These are phyloP conservation scores for Rhodosporidiobolus odoratus DNA, from an alignment of 768 basidiomycete species.

Conservation along the genomic window DNA sequence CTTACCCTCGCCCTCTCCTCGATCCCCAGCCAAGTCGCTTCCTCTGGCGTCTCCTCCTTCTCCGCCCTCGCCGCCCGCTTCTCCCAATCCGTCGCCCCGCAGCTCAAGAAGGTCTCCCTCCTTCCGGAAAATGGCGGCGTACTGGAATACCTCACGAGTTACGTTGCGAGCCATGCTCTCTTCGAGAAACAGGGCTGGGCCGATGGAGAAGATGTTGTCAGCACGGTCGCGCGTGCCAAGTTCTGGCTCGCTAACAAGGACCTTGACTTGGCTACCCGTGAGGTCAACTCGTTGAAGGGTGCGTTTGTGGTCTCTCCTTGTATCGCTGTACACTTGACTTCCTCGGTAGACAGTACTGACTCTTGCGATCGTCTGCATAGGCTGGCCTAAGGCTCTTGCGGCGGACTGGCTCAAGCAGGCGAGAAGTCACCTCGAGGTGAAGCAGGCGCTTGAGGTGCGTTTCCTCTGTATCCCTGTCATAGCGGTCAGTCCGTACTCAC, in stretches of 20 bases:
- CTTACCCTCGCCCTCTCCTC: constrained; percentile 67
- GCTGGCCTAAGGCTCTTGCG: constrained; percentile 58
- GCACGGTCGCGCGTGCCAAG: constrained; percentile 81
- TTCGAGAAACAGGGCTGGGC: constrained; percentile 75
- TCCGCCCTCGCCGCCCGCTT: constrained; percentile 91
- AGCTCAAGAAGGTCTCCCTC: constrained; percentile 78
- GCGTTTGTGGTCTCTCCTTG: constrained; percentile 44
- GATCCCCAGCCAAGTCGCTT: constrained; percentile 45
- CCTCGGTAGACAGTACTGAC: neutral
- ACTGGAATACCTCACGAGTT: constrained; percentile 77
- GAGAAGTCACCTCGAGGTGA: constrained; percentile 75
- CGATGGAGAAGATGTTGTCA: constrained; percentile 74
- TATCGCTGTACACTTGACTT: neutral
- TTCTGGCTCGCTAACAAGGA: constrained; percentile 87
- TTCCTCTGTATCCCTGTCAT: neutral
- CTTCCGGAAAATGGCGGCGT: constrained; percentile 90
- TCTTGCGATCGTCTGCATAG: constrained; percentile 19
- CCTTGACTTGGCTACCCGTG: constrained; percentile 75
- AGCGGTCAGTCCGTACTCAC: neutral
- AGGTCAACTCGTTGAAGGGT: constrained; percentile 83
- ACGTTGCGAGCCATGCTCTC: constrained; percentile 64
- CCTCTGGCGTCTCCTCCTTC: constrained; percentile 67
- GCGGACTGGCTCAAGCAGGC: constrained; percentile 88
- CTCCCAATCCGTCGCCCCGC: constrained; percentile 70
- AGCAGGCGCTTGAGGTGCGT: constrained; percentile 79